Evolutionary conservation across 768 basidiomycete species (phyloP), one percentile per base, ranked within the genome.

Genomic region (Mrakia frigida): DNA sequence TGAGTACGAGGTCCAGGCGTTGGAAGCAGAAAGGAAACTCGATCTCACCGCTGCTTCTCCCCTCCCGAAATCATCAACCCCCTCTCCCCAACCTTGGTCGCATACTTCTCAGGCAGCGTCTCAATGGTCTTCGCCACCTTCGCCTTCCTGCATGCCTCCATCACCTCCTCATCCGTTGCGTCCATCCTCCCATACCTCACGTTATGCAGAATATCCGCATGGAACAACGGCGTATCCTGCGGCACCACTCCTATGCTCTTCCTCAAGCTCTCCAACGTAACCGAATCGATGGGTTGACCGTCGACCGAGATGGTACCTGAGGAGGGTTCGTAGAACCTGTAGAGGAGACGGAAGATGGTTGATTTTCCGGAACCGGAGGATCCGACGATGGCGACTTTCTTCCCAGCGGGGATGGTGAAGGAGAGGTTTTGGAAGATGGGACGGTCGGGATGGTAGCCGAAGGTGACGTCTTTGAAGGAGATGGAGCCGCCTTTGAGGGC

Each of bases 61-160:
- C 97, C 97, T 0, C 97, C 97, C 52, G 93, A 95, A 68, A 99
- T 93, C 97, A 99, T 99, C 82, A 98, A 83, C 6, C 97, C 97
- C 56, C 97, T 85, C 84, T 99, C 97, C 0, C 97, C 97, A 33
- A 99, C 97, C 80, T 91, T 91, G 2, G 97, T 98, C 56, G 84
- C 81, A 82, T 97, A 99, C 75, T 90, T 90, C 7, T 94, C 92
- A 0, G 95, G 94, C 46, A 99, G 84, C 50, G 88, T 86, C 85
- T 87, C 85, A 74, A 99, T 88, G 3, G 92, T 89, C 21, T 90
- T 85, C 80, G 94, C 90, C 31, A 98, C 91, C 80, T 92, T 93
- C 53, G 97, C 97, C 84, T 91, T 90, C 82, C 85, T 86, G 74
- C 94, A 90, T 28, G 90, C 96, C 80, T 89, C 90, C 74, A 87